phyloP scores from a whole-genome alignment of 2,329 filamentous ascomycete genomes.

The Cladosporium halotolerans region DNA sequence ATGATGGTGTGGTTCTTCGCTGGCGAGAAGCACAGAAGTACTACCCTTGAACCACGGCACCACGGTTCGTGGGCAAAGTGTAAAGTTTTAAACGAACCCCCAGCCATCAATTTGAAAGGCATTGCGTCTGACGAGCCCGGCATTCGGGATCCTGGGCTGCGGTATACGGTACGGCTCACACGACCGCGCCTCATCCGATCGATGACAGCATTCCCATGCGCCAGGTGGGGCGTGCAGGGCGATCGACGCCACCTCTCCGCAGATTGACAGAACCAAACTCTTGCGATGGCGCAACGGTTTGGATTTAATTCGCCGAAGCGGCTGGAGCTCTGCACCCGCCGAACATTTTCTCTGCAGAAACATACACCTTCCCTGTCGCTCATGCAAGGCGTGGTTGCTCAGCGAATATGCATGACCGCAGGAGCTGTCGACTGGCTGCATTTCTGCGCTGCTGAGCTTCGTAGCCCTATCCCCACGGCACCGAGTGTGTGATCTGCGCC shows the following conservation, averaged over 20 bases:
- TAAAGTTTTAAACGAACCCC: no score
- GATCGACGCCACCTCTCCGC: background rate
- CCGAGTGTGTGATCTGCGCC: constrained; percentile 1
- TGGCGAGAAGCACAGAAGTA: no score
- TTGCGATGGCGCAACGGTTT: background rate
- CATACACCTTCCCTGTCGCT: no score
- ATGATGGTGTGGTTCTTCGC: no score
- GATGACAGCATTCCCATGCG: constrained; percentile 7
- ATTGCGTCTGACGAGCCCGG: background rate
- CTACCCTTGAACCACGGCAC: no score
- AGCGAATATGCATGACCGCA: background rate
- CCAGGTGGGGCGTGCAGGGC: background rate
- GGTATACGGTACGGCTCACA: background rate
- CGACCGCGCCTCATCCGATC: background rate
- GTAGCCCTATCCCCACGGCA: background rate
- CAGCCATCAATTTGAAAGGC: background rate
- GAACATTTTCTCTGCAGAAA: no score
- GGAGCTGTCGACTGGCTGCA: background rate
- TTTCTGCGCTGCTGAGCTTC: background rate
- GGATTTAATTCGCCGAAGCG: background rate
- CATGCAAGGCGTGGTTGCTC: no score
- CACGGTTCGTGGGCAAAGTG: no score
- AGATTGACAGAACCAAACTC: background rate
- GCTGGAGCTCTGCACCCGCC: no score
- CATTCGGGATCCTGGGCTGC: background rate